These are phyloP conservation scores for Melaleuca alternifolia DNA, from an alignment of 345 rosid species.

Conservation along the genomic window DNA sequence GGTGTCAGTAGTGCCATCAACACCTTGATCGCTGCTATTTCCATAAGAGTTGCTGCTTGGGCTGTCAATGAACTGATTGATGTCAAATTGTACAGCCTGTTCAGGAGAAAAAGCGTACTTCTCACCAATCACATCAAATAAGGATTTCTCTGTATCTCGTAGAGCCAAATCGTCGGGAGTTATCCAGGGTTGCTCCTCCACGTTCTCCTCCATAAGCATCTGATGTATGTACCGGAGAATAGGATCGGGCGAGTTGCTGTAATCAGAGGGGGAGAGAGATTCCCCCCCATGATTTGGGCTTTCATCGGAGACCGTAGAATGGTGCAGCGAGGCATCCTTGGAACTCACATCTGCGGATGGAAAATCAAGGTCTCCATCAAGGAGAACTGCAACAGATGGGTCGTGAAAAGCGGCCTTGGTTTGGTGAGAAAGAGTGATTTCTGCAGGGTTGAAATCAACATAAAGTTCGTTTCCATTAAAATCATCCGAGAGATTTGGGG, in stretches of 20 bases:
- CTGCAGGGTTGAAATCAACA: neutral
- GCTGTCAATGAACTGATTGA: constrained; percentile 8
- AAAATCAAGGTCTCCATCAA: neutral
- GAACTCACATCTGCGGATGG: neutral
- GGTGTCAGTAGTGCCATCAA: neutral
- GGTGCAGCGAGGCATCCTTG: neutral
- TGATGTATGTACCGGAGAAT: constrained; percentile 24
- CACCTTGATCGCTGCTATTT: constrained; percentile 7
- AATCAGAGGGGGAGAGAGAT: constrained; percentile 17
- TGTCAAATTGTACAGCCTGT: neutral
- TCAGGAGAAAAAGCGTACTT: constrained; percentile 4
- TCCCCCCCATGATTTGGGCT: neutral
- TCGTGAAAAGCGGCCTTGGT: neutral
- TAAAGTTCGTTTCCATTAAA: neutral
- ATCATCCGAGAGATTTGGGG: neutral
- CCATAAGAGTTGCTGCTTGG: constrained; percentile 3
- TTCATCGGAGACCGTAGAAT: neutral
- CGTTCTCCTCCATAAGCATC: constrained; percentile 36
- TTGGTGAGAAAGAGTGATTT: neutral
- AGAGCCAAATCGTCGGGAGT: constrained; percentile 23
- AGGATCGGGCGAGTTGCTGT: constrained; percentile 18
- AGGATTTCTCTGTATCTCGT: constrained; percentile 30
- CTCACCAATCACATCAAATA: constrained; percentile 23
- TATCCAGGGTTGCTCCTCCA: constrained; percentile 30
- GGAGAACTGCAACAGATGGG: neutral